Evolutionary conservation across 2,329 filamentous ascomycete species (phyloP).

Genomic region (Sporothrix brunneoviolacea): DNA sequence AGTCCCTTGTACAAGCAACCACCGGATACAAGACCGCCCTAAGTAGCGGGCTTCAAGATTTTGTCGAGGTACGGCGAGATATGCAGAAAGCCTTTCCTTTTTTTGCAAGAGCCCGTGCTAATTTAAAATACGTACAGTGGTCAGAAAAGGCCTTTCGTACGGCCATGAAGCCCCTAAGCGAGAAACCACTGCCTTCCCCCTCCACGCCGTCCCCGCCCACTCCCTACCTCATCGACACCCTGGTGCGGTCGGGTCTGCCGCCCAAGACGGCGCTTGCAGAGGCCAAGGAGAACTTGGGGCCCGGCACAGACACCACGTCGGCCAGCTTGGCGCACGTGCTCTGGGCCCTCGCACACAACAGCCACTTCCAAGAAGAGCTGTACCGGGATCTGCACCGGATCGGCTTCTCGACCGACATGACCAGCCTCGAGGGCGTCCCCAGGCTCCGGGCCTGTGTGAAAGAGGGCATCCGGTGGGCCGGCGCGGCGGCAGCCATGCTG

Average conservation of each 20-base stretch:
- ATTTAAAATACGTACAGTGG: too few relatives aligned
- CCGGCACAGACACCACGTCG: constrained; percentile 14
- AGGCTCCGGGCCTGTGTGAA: constrained; percentile 12
- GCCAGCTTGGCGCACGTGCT: constrained; percentile 13
- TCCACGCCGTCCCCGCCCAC: too few relatives aligned
- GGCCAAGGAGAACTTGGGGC: constrained; percentile 16
- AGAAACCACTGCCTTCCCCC: background rate
- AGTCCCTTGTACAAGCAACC: background rate
- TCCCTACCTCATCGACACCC: background rate
- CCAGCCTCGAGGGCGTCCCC: constrained; percentile 9
- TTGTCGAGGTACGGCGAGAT: too few relatives aligned
- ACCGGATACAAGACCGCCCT: background rate
- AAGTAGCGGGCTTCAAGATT: background rate
- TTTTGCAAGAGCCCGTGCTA: too few relatives aligned
- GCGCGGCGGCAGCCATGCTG: constrained; percentile 14
- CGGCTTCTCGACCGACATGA: constrained; percentile 14
- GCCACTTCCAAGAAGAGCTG: constrained; percentile 9
- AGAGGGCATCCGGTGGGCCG: constrained; percentile 14
- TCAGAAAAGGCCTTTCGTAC: background rate
- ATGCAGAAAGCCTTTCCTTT: too few relatives aligned
- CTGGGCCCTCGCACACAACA: constrained; percentile 13
- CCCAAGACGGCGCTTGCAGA: constrained; percentile 8
- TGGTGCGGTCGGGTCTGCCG: constrained; percentile 8
- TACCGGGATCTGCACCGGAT: background rate
- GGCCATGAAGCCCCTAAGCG: background rate